phyloP scores from a whole-genome alignment of 257 asterid genomes.

The Scutellaria minor region DNA sequence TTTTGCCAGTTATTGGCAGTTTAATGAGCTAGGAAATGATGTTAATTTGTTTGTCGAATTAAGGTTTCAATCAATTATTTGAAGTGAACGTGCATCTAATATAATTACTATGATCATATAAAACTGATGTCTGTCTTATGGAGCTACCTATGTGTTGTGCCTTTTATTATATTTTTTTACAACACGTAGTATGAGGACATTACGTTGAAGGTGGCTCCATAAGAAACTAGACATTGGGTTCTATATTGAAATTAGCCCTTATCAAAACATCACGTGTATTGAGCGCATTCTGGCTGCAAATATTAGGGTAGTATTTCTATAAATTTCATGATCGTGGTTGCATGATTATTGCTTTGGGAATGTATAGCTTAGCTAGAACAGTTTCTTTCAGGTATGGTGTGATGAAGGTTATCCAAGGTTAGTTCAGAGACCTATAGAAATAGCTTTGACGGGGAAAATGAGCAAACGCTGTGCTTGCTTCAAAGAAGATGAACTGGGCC shows the following conservation, averaged over 20 bases:
- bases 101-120: not conserved
- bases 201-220: no score
- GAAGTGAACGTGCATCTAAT: not conserved
- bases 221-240: no score
- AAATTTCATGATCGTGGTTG: not conserved
- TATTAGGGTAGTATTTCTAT: no score
- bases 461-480: conserved; percentile 88
- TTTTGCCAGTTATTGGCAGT: not conserved
- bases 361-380: conserved; percentile 20
- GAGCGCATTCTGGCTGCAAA: no score
- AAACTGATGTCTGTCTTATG: no score
- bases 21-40: not conserved
- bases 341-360: not conserved
- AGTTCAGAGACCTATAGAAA: conserved; percentile 80
- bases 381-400: conserved; percentile 81
- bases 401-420: conserved; percentile 93
- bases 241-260: no score
- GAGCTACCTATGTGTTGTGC: no score
- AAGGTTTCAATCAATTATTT: not conserved
- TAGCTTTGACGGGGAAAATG: conserved; percentile 89
- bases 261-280: no score
- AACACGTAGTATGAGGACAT: no score
- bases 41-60: conserved; percentile 1
- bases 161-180: no score
- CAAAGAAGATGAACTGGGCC: conserved; percentile 70